These are phyloP conservation scores for Polytrichum formosum DNA, from an alignment of 225 moss, liverwort and hornwort genomes.

Conservation along the genomic window DNA sequence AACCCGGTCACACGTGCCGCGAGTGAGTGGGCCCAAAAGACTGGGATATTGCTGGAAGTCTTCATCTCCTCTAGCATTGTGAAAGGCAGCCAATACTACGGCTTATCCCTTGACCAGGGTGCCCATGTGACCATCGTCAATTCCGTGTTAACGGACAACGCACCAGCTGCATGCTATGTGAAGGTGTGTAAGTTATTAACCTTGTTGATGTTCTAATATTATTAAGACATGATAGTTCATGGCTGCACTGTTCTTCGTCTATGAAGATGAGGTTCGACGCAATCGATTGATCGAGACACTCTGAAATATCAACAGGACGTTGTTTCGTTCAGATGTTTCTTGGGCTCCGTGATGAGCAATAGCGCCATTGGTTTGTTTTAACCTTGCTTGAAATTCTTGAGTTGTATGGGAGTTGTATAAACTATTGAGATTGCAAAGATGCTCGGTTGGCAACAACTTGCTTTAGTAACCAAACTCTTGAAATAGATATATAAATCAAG, in stretches of 20 bases:
- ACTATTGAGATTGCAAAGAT: too few species aligned
- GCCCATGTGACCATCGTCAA: conserved; percentile 2
- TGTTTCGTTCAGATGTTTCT: too few species aligned
- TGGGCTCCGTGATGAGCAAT: too few species aligned
- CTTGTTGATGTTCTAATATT: not conserved
- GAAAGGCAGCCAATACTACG: conserved; percentile 1
- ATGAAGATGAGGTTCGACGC: not conserved
- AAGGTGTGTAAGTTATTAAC: not conserved
- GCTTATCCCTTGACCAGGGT: conserved; percentile 1
- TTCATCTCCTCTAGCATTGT: conserved; percentile 7
- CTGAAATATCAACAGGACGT: too few species aligned
- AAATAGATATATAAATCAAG: too few species aligned
- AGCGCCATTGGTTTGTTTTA: too few species aligned
- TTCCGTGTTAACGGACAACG: conserved; percentile 2
- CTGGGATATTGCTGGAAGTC: conserved; percentile 1
- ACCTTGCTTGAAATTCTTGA: too few species aligned
- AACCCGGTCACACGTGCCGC: not conserved
- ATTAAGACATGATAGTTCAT: not conserved
- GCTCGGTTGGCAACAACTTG: too few species aligned
- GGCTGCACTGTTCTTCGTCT: not conserved
- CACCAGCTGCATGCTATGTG: conserved; percentile 9
- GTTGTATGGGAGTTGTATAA: too few species aligned
- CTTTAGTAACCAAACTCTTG: too few species aligned
- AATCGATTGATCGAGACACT: too few species aligned
- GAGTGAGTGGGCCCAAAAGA: not conserved